A percentile compares a stretch with the other conserved stretches of the same genome.
These are phyloP conservation scores for Alternaria sp. DNA, from an alignment of 2,329 filamentous ascomycete genomes.

Conservation along the genomic window DNA sequence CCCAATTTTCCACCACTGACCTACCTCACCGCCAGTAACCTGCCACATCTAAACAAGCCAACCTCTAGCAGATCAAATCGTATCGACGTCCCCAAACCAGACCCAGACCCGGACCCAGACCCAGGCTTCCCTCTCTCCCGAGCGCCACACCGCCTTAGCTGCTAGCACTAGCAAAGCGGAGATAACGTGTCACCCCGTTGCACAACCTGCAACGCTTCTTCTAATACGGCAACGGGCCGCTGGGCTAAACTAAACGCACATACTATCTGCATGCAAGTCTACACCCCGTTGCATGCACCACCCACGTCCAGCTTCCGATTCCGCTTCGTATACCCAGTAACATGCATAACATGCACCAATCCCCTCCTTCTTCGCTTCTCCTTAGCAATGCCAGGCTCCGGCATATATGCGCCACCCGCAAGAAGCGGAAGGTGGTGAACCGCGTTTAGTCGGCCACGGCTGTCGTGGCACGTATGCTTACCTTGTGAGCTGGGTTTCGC, in stretches of 20 bases:
- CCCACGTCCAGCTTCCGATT: neutral
- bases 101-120: neutral
- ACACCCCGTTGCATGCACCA: neutral
- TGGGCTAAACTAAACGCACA: neutral
- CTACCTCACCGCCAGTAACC: neutral
- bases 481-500: too few relatives aligned
- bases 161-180: neutral
- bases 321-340: neutral
- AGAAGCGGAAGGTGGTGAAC: neutral
- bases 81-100: neutral
- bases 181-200: constrained; percentile 1
- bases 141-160: neutral
- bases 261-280: neutral
- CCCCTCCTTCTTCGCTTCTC: neutral
- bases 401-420: neutral
- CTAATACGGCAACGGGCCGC: neutral
- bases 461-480: neutral
- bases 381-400: neutral
- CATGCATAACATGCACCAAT: neutral
- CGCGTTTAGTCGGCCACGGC: neutral
- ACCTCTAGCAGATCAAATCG: neutral
- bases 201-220: neutral
- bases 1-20: neutral
- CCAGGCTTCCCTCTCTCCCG: neutral
- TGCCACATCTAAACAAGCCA: neutral